Percentiles rank a stretch among this genome's conserved stretches.
phyloP scores from a whole-genome alignment of 2,329 filamentous ascomycete species.

The Calonectria pauciramosa region DNA sequence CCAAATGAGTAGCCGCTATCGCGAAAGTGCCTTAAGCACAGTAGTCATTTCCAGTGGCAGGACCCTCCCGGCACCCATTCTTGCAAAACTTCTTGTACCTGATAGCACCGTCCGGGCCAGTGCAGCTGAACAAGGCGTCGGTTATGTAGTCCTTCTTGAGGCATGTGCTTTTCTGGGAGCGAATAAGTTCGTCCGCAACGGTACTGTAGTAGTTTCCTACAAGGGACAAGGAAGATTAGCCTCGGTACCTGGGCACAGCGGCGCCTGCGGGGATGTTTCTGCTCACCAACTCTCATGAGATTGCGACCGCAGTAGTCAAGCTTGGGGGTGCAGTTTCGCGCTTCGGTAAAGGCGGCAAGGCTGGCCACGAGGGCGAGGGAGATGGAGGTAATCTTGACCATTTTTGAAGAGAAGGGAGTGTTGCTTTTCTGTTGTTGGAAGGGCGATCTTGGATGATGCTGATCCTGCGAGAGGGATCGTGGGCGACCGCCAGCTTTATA shows the following conservation, averaged over 20 bases:
- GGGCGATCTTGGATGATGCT: background rate
- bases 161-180: conserved; percentile 15
- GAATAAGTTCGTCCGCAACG: conserved; percentile 21
- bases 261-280: background rate
- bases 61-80: conserved; percentile 15
- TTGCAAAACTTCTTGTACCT: conserved; percentile 24
- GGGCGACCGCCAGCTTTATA: conserved; percentile 9
- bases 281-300: conserved; percentile 21
- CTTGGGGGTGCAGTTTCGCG: conserved; percentile 23
- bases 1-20: background rate
- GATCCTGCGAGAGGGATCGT: background rate
- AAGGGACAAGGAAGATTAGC: background rate
- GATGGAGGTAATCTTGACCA: conserved; percentile 27
- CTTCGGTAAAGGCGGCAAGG: conserved; percentile 26
- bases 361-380: conserved; percentile 25
- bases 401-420: background rate
- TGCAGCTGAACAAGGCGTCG: conserved; percentile 18
- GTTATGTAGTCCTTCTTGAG: conserved; percentile 24
- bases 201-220: conserved; percentile 21
- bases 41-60: conserved; percentile 14
- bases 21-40: background rate
- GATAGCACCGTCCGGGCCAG: conserved; percentile 20
- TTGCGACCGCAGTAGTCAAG: conserved; percentile 26
- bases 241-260: background rate
- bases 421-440: background rate